Percentiles rank a stretch among this genome's conserved stretches.
phyloP scores from a whole-genome alignment of 2,329 filamentous ascomycete genomes.

The Ophiosphaerella narmari region DNA sequence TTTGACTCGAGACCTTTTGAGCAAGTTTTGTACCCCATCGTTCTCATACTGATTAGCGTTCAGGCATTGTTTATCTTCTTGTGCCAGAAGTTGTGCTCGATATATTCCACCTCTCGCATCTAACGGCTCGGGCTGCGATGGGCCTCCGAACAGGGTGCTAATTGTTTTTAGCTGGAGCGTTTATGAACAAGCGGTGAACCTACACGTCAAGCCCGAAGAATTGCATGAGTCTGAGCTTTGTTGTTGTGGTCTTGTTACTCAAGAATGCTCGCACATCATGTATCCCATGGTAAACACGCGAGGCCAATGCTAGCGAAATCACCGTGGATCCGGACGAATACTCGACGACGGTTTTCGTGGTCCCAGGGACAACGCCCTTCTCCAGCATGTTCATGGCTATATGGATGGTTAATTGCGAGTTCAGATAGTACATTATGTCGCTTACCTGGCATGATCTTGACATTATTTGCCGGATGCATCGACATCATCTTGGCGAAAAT shows the following conservation, averaged over 20 bases:
- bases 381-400: slow-evolving; percentile 26
- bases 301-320: slow-evolving; percentile 24
- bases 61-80: slow-evolving; percentile 50
- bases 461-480: slow-evolving; percentile 67
- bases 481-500: slow-evolving; percentile 72
- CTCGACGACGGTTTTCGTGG: slow-evolving; percentile 23
- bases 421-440: background rate
- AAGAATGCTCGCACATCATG: slow-evolving; percentile 22
- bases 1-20: background rate
- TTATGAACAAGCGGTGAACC: background rate
- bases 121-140: slow-evolving; percentile 34
- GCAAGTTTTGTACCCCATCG: slow-evolving; percentile 33
- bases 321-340: slow-evolving; percentile 29
- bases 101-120: slow-evolving; percentile 25
- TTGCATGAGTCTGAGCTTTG: slow-evolving; percentile 25
- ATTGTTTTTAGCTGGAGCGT: background rate
- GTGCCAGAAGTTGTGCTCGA: slow-evolving; percentile 11
- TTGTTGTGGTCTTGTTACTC: slow-evolving; percentile 24
- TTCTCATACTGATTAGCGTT: slow-evolving; percentile 65
- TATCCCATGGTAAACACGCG: slow-evolving; percentile 24
- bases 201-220: slow-evolving; percentile 31
- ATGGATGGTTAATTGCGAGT: background rate
- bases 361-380: slow-evolving; percentile 14
- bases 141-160: slow-evolving; percentile 59
- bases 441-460: slow-evolving; percentile 64